A percentile compares a stretch with the other conserved stretches of the same genome.
These are phyloP conservation scores for Testicularia cyperi DNA, from an alignment of 1,284 basidiomycete genomes.

Conservation along the genomic window DNA sequence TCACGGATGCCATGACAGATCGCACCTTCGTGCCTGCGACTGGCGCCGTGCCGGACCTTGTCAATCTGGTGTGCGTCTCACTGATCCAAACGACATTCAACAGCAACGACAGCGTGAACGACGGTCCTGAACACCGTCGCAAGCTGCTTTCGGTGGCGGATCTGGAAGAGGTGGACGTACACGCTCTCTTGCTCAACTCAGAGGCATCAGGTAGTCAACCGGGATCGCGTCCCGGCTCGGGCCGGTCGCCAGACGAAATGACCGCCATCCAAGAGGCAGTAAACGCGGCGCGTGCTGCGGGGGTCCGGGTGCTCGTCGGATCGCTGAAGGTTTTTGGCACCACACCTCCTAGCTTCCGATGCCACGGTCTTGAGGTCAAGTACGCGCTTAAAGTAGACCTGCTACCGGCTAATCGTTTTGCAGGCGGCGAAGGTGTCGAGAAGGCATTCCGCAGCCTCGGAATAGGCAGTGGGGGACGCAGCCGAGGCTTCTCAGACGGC, in stretches of 20 bases:
- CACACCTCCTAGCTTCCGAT: slow-evolving; percentile 47
- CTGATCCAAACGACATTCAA: slow-evolving; percentile 51
- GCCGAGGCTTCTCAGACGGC: slow-evolving; percentile 26
- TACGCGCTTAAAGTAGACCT: slow-evolving; percentile 55
- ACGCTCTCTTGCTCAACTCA: slow-evolving; percentile 32
- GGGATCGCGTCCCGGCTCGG: slow-evolving; percentile 23
- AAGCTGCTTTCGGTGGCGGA: slow-evolving; percentile 49
- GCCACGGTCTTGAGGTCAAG: slow-evolving; percentile 54
- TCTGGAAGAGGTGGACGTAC: slow-evolving; percentile 50
- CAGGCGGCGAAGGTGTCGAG: slow-evolving; percentile 16
- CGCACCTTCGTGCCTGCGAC: slow-evolving; percentile 18
- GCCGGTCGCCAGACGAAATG: slow-evolving; percentile 30
- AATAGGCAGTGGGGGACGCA: slow-evolving; percentile 10
- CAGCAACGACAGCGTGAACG: slow-evolving; percentile 45
- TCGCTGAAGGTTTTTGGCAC: slow-evolving; percentile 36
- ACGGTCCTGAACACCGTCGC: slow-evolving; percentile 41
- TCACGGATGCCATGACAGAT: slow-evolving; percentile 28
- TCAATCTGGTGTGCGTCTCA: slow-evolving; percentile 45
- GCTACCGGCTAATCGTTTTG: slow-evolving; percentile 30
- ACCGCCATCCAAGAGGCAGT: slow-evolving; percentile 27
- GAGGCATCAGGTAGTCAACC: slow-evolving; percentile 19
- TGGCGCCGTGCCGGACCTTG: slow-evolving; percentile 33
- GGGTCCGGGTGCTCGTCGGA: slow-evolving; percentile 46
- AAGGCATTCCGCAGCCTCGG: slow-evolving; percentile 25
- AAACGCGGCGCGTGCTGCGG: slow-evolving; percentile 21